Evolutionary conservation across 805 yeast species (phyloP), one percentile per base, ranked within the genome.

Genomic region (Debaryomyces hansenii): DNA sequence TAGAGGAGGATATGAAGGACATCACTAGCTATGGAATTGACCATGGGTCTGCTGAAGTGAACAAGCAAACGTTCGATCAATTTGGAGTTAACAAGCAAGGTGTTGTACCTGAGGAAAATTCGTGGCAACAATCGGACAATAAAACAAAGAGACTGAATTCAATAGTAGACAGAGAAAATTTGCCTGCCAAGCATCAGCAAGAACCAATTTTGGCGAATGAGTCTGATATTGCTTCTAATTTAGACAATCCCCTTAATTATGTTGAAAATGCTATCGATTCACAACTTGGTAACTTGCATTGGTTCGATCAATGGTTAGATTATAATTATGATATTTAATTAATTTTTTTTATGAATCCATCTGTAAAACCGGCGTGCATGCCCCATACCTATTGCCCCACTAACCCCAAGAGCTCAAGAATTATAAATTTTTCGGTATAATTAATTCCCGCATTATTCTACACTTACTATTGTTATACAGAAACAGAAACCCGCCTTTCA

Each of bases 301-400:
- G 84, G 84, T 79, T 79, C 47, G 83, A 79, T 55, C 79, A 77
- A 56, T 76, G 79, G 79, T 61, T 69, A 20, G 70, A 69, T 45
- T 59, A 62, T 38, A 56, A 55, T 40, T 51, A 52, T 40, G 60
- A 58, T 28, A 33, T 52, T 4, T 50, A 40, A 28, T 16, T 16
- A 16, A 2, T 16, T 16, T 3, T 31, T 28, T 2, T 20, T 16
- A 20, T 6, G 18, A 18, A 16, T 15, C 5, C 7, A 15, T 5
- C 10, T 2, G 8, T 11, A 27, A 20, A 20, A 5, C 16, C 20
- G 35, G n/a, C 34, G 18, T 34, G 29, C 5, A n/a, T 45, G 29
- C 41, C 44, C 43, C 44, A 34, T 44, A 9, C 18, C 34, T 24
- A 24, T 24, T 24, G 10, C 27, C 27, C 27, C 27, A 24, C 10